Base-by-base conservation (phyloP, 1,139 yeast genomes). In the Pichia sp. region DNA sequence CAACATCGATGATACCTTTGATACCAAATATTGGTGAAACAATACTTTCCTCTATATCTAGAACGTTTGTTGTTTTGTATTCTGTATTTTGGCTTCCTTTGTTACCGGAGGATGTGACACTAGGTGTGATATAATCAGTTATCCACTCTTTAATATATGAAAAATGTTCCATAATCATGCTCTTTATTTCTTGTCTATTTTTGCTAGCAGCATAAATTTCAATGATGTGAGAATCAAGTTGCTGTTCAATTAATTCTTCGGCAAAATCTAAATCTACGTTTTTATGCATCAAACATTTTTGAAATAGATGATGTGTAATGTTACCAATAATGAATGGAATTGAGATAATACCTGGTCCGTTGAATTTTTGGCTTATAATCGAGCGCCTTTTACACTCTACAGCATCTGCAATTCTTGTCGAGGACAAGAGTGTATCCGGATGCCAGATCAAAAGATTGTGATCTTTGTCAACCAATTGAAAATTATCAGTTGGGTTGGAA, bases 1-100 rank as follows among this genome's bases (percentile, higher is more conserved):
- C 88, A 1, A 86, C 97, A 71, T 93, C 99, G 15, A 92, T 82
- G 64, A 85, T 81, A 1, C 99, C 99, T 61, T 89, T 84, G n/a
- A 95, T 71, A 0, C 99, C 99, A 73, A 79, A 90, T 65, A 81
- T 79, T 0, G 97, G 97, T 0, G 97, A 89, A 89, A 95, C 85
- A 23, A 93, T 84, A 62, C 85, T 88, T 65, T 93, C 98, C 68
- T 93, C 99, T 19, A 89, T 81, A 66, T 89, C 96, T 44, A 90
- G 72, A 5, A 90, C 80, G 54, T 85, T 82, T 13, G 80, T 76
- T 1, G 86, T 82, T 0, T 86, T 74, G 62, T 83, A 76, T 41
- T 70, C 68, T 1, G 79, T 70, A 8, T 60, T 60, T 11, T 67
- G 69, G n/a, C 49, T 54, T 16, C 57, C 8, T 60, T 47, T 40